phyloP scores from a whole-genome alignment of 164 flowering plant species.

The Taxillus chinensis region DNA sequence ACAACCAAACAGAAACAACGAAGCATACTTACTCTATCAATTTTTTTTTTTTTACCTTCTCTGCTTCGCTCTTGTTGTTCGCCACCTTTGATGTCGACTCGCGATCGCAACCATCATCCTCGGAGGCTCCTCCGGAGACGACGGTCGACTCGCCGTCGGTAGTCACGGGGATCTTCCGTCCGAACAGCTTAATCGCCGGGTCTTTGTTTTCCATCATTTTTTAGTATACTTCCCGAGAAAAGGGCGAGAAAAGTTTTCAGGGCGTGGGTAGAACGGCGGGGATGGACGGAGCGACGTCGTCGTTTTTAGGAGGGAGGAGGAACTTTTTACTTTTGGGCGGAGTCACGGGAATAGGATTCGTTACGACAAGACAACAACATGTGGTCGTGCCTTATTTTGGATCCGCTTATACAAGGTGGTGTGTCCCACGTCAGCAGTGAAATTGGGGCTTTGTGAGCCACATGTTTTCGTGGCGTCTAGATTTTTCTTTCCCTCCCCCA shows the following conservation, averaged over 20 bases:
- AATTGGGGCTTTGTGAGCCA: slow-evolving; percentile 16
- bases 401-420: slow-evolving; percentile 22
- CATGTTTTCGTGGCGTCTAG: slow-evolving; percentile 4
- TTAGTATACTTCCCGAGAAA: neutral
- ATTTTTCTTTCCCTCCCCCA: too few relatives aligned
- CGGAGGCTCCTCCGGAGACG: slow-evolving; percentile 9
- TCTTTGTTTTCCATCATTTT: slow-evolving; percentile 22
- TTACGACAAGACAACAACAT: slow-evolving; percentile 9
- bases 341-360: neutral
- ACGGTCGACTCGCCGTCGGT: slow-evolving; percentile 7
- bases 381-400: slow-evolving; percentile 8
- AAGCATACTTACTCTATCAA: neutral
- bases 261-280: neutral
- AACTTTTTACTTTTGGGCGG: neutral
- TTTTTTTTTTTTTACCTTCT: neutral
- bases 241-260: neutral
- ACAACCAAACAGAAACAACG: neutral
- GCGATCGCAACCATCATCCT: slow-evolving; percentile 5
- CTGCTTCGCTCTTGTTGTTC: neutral
- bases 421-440: slow-evolving; percentile 23
- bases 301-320: neutral
- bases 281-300: neutral
- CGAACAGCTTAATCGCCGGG: slow-evolving; percentile 45
- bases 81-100: neutral
- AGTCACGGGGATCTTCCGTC: slow-evolving; percentile 31